These are phyloP conservation scores for Termitomyces sp. DNA, from an alignment of 768 basidiomycete genomes.

Conservation along the genomic window DNA sequence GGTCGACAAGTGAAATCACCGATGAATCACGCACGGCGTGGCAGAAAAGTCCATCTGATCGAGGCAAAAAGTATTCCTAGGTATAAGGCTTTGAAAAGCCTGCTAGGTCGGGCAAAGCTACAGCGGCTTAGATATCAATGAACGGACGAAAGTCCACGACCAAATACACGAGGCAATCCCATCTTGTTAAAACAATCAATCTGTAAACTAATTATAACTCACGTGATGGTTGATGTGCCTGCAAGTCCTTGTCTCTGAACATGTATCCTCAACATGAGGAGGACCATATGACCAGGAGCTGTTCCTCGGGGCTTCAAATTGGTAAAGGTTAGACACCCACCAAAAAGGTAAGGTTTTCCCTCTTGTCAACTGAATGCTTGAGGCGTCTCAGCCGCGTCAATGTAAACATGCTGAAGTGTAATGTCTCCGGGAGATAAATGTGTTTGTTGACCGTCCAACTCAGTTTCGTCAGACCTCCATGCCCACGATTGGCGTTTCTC, in stretches of 20 bases:
- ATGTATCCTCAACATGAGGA: background rate
- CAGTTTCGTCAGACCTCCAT: background rate
- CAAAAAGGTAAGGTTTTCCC: background rate
- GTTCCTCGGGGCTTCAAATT: background rate
- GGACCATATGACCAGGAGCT: constrained; percentile 8
- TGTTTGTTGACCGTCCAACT: background rate
- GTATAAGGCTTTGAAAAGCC: constrained; percentile 22
- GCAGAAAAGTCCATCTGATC: constrained; percentile 20
- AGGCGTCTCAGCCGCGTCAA: background rate
- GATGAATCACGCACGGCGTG: constrained; percentile 6
- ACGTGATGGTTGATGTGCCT: constrained; percentile 18
- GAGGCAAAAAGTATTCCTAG: constrained; percentile 20
- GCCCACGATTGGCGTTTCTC: background rate
- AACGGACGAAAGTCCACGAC: background rate
- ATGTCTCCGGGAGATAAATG: background rate
- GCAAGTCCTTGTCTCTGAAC: background rate
- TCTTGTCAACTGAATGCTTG: background rate
- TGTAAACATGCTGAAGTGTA: background rate
- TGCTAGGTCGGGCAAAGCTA: constrained; percentile 20
- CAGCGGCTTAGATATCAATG: constrained; percentile 1
- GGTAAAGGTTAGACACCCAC: constrained; percentile 2
- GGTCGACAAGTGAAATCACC: background rate
- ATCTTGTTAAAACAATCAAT: constrained; percentile 9
- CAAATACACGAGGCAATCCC: constrained; percentile 25
- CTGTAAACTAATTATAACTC: constrained; percentile 10